Percentiles rank a stretch among this genome's conserved stretches.
These are phyloP conservation scores for Alternaria arborescens DNA, from an alignment of 2,329 filamentous ascomycete species.

Conservation along the genomic window DNA sequence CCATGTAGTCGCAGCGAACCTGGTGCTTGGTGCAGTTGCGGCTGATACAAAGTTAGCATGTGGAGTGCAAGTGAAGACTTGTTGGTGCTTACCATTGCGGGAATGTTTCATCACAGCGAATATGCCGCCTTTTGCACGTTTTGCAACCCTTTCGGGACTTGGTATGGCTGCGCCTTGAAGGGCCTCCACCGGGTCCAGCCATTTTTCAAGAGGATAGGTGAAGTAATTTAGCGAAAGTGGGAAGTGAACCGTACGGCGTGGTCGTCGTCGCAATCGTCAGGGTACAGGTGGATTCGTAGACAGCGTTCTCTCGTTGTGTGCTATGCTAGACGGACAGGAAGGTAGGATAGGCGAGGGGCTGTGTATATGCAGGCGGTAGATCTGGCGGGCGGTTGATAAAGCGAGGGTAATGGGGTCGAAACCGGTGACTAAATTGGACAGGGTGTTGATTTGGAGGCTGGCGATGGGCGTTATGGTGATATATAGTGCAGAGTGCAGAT, in stretches of 20 bases:
- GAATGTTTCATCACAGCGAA: constrained; percentile 96
- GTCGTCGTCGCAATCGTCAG: constrained; percentile 23
- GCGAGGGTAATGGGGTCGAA: constrained; percentile 44
- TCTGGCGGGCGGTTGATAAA: constrained; percentile 43
- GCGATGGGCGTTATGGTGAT: constrained; percentile 45
- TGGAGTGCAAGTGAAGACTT: neutral
- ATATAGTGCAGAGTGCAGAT: constrained; percentile 45
- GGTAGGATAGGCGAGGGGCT: constrained; percentile 40
- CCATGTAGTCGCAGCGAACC: constrained; percentile 97
- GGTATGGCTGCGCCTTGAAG: constrained; percentile 90
- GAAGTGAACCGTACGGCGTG: constrained; percentile 21
- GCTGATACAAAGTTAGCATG: constrained; percentile 59
- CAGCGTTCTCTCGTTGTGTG: constrained; percentile 17
- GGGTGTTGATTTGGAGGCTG: constrained; percentile 38
- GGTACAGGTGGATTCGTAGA: constrained; percentile 20
- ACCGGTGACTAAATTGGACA: constrained; percentile 43
- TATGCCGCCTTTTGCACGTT: constrained; percentile 96
- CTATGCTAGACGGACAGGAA: constrained; percentile 22
- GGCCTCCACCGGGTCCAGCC: constrained; percentile 94
- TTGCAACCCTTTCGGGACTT: constrained; percentile 99
- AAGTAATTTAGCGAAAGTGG: constrained; percentile 25
- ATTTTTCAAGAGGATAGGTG: constrained; percentile 58
- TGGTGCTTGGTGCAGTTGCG: constrained; percentile 99
- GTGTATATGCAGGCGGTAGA: constrained; percentile 46
- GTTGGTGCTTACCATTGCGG: constrained; percentile 83